phyloP scores from a whole-genome alignment of 345 rosid species.

The Xanthoceras sorbifolium region DNA sequence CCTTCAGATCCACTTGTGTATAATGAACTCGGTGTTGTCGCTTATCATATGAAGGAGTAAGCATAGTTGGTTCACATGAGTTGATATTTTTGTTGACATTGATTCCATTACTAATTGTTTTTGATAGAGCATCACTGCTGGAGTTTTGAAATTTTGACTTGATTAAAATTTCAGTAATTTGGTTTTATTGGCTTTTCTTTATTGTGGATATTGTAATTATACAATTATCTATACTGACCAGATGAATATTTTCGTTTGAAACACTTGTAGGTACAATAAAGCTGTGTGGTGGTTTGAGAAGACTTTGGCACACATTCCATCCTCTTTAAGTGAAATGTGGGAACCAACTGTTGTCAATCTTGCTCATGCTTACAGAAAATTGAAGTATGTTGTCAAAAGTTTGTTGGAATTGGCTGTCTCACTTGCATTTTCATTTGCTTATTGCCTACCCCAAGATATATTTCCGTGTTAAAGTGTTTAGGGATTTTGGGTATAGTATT shows the following conservation, averaged over 20 bases:
- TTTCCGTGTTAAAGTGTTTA: not conserved
- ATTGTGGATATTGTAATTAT: not conserved
- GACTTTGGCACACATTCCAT: slow-evolving; percentile 80
- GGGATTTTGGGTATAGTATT: not conserved
- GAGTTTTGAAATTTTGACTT: not conserved
- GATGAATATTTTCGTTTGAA: slow-evolving; percentile 15
- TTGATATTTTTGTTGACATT: not conserved
- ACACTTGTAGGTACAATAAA: slow-evolving; percentile 73
- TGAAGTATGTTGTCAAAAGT: slow-evolving; percentile 51
- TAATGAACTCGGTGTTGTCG: slow-evolving; percentile 97
- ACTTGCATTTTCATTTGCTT: slow-evolving; percentile 12
- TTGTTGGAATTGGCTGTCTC: slow-evolving; percentile 8
- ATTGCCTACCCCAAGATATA: not conserved
- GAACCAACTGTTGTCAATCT: slow-evolving; percentile 90
- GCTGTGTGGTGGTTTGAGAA: slow-evolving; percentile 87
- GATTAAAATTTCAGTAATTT: not conserved
- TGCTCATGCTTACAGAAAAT: slow-evolving; percentile 84
- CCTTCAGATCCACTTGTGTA: slow-evolving; percentile 93
- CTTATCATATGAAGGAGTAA: slow-evolving; percentile 94
- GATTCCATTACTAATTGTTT: not conserved
- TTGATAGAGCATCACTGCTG: not conserved
- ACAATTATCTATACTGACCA: slow-evolving; percentile 16
- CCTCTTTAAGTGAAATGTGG: slow-evolving; percentile 76
- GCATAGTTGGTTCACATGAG: slow-evolving; percentile 27
- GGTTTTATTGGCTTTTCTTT: not conserved